A percentile compares a stretch with the other conserved stretches of the same genome.
phyloP scores from a whole-genome alignment of 2,329 filamentous ascomycete genomes.

The Cryphonectria parasitica region DNA sequence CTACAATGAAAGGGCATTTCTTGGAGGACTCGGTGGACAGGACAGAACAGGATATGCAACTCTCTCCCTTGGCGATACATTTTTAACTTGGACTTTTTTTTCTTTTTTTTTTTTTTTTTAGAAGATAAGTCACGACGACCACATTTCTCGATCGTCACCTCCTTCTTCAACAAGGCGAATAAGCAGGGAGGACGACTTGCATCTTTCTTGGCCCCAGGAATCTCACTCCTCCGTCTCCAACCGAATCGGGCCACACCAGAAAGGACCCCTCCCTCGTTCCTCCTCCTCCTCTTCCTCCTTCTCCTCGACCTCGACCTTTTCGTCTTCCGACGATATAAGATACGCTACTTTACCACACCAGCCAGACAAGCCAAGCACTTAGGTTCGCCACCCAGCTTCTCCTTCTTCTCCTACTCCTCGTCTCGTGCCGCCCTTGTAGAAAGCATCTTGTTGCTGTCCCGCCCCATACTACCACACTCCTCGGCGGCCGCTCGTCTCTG shows the following conservation, averaged over 20 bases:
- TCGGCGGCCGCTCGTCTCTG: conserved; percentile 5
- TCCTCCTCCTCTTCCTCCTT: background rate
- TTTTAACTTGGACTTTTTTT: background rate
- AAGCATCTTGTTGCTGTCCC: background rate
- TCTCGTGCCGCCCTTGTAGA: background rate
- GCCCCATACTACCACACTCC: background rate
- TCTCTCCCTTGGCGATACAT: background rate
- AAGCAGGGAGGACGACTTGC: background rate
- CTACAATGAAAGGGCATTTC: background rate
- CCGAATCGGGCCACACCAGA: background rate
- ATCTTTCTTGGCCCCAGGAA: background rate
- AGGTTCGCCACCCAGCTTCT: conserved; percentile 4
- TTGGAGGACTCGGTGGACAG: background rate
- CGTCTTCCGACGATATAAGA: background rate
- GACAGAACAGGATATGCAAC: background rate
- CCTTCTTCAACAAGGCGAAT: background rate
- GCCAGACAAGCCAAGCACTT: background rate
- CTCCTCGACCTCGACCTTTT: background rate
- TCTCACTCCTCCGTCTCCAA: background rate
- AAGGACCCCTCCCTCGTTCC: background rate
- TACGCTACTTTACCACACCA: background rate
- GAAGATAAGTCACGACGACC: background rate
- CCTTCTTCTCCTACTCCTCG: background rate
- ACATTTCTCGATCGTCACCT: background rate
- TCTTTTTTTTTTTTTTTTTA: too few species aligned